Percentiles rank a stretch among this genome's conserved stretches.
Evolutionary conservation across 2,329 filamentous ascomycete species (phyloP).

Genomic region (Achaetomium macrosporum): DNA sequence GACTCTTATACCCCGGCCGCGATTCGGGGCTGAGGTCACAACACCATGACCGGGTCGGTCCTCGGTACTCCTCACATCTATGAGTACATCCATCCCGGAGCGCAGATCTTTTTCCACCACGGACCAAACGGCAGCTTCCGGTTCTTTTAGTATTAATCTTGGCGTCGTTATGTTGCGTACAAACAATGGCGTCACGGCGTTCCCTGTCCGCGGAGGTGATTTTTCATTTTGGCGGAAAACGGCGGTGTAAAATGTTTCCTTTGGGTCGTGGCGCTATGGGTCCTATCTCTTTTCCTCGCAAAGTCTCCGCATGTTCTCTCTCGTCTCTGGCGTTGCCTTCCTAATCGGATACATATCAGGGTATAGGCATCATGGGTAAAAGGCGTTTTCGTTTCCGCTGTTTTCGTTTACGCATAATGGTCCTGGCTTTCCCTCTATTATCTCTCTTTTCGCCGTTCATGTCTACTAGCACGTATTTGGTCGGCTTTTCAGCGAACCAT

Average conservation of each 20-base stretch:
- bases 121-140: no score
- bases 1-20: constrained; percentile 47
- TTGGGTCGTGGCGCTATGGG: constrained; percentile 2
- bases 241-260: constrained; percentile 9
- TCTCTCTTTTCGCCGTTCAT: neutral
- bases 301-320: neutral
- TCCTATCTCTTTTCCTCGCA: neutral
- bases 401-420: neutral
- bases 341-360: neutral
- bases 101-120: no score
- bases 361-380: constrained; percentile 3
- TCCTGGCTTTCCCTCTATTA: neutral
- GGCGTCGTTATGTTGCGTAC: neutral
- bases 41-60: neutral
- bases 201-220: neutral
- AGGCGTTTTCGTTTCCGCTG: constrained; percentile 2
- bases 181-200: constrained; percentile 1
- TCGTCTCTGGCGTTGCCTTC: neutral
- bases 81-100: no score
- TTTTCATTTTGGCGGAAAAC: neutral
- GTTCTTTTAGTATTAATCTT: neutral
- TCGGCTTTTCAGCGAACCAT: neutral
- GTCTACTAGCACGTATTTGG: neutral
- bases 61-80: no score
- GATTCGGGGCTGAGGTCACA: constrained; percentile 35